Conservation (phyloP, 2,329 filamentous ascomycete genomes). For the Neonectria faginata region DNA sequence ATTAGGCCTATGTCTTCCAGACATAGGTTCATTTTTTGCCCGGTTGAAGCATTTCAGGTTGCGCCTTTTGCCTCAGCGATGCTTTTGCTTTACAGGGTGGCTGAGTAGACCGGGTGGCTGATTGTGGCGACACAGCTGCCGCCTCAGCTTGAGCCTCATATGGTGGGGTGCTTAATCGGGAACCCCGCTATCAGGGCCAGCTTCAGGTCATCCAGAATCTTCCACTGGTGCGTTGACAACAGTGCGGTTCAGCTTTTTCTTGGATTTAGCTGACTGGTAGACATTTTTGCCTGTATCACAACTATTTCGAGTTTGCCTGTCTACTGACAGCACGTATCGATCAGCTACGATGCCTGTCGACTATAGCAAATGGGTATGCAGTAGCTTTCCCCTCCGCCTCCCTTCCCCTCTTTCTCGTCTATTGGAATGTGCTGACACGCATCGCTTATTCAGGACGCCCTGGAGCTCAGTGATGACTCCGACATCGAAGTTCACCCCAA, state of each 20-base stretch:
- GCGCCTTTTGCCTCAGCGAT: conserved; percentile 2
- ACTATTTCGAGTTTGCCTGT: neutral
- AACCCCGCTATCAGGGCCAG: conserved; percentile 45
- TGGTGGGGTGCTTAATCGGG: conserved; percentile 38
- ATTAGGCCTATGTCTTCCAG: neutral
- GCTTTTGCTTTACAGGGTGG: conserved; percentile 12
- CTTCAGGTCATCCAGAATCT: conserved; percentile 44
- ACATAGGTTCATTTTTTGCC: neutral
- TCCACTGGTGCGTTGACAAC: conserved; percentile 30
- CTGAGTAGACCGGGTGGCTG: conserved; percentile 14
- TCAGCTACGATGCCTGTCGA: conserved; percentile 61
- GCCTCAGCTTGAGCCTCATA: conserved; percentile 20
- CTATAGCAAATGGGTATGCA: conserved; percentile 76
- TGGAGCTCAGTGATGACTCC: conserved; percentile 98
- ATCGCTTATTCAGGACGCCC: conserved; percentile 71
- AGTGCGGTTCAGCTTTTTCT: conserved; percentile 3
- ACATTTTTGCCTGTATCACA: neutral
- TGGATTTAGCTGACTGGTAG: neutral
- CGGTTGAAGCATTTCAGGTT: neutral
- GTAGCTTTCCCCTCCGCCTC: neutral
- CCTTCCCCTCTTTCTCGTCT: neutral
- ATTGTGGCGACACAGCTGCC: neutral
- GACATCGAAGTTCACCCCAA: conserved; percentile 99
- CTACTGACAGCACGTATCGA: neutral
- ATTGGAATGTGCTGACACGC: conserved; percentile 24